A percentile compares a stretch with the other conserved stretches of the same genome.
These are phyloP conservation scores for Leersia perrieri DNA, from an alignment of 176 grass and related monocot species.

Conservation along the genomic window DNA sequence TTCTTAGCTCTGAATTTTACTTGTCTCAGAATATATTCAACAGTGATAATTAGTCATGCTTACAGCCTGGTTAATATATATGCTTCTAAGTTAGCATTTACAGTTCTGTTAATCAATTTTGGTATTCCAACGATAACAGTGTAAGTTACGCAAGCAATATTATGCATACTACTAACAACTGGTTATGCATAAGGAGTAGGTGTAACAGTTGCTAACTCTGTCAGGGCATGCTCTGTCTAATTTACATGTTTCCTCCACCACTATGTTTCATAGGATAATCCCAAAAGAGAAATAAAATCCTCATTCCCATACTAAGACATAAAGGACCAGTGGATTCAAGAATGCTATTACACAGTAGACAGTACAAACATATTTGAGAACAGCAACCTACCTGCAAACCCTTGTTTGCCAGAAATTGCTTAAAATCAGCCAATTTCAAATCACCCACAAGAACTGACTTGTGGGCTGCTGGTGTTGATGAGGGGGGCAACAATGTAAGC, in stretches of 20 bases:
- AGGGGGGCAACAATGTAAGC: slow-evolving; percentile 68
- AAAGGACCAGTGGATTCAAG: not conserved
- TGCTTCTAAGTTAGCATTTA: not conserved
- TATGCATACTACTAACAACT: not conserved
- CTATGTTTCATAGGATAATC: not conserved
- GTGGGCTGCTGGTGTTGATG: slow-evolving; percentile 55
- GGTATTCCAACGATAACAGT: not conserved
- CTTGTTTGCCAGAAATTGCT: slow-evolving; percentile 86
- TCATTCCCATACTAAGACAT: not conserved
- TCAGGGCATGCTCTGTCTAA: not conserved
- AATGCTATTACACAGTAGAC: not conserved
- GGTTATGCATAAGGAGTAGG: not conserved
- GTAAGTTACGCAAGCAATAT: not conserved
- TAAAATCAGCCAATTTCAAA: slow-evolving; percentile 84
- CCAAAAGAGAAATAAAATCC: not conserved
- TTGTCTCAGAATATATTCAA: slow-evolving; percentile 15
- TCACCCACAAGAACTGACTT: slow-evolving; percentile 91
- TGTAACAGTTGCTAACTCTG: not conserved
- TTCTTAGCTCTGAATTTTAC: not conserved
- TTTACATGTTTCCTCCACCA: not conserved
- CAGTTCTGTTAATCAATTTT: not conserved
- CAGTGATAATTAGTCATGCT: not conserved
- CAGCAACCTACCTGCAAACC: slow-evolving; percentile 58
- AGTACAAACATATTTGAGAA: not conserved
- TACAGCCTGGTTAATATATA: not conserved